A percentile compares a stretch with the other conserved stretches of the same genome.
phyloP scores from a whole-genome alignment of 2,329 filamentous ascomycete species.

The Aspergillus sclerotialis region DNA sequence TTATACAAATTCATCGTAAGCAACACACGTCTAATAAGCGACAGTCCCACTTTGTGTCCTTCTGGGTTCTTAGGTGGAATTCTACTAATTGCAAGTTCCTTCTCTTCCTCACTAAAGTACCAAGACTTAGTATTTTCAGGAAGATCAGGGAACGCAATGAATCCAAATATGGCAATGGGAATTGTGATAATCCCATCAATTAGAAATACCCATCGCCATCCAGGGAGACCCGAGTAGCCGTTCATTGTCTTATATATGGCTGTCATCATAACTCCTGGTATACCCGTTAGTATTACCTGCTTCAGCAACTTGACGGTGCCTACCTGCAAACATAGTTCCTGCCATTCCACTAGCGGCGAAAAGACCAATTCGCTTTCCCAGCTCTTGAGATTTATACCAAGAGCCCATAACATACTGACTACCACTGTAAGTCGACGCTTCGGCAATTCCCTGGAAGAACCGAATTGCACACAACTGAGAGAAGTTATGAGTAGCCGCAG shows the following conservation, averaged over 20 bases:
- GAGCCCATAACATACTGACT: conserved; percentile 34
- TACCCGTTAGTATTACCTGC: no score
- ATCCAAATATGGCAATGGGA: conserved; percentile 38
- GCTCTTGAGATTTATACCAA: conserved; percentile 38
- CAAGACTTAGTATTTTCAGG: conserved; percentile 28
- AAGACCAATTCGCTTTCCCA: conserved; percentile 31
- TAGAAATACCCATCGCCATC: conserved; percentile 35
- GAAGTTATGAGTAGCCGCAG: conserved; percentile 21
- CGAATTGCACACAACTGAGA: conserved; percentile 29
- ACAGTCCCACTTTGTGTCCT: conserved; percentile 13
- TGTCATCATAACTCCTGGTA: conserved; percentile 29
- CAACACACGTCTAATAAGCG: conserved; percentile 26
- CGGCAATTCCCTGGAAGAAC: conserved; percentile 30
- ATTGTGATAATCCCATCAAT: conserved; percentile 36
- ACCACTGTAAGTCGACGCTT: conserved; percentile 26
- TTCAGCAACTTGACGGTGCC: no score
- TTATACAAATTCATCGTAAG: no score
- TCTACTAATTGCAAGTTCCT: conserved; percentile 22
- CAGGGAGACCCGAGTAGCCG: conserved; percentile 18
- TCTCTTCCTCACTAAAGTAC: conserved; percentile 26
- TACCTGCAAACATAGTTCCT: conserved; percentile 31
- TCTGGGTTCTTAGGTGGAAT: conserved; percentile 18
- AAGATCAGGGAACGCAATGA: conserved; percentile 34
- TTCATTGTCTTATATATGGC: conserved; percentile 25
- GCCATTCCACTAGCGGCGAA: conserved; percentile 29